These are phyloP conservation scores for Leishmania martiniquensis DNA, from an alignment of 208 protist species.

Conservation along the genomic window DNA sequence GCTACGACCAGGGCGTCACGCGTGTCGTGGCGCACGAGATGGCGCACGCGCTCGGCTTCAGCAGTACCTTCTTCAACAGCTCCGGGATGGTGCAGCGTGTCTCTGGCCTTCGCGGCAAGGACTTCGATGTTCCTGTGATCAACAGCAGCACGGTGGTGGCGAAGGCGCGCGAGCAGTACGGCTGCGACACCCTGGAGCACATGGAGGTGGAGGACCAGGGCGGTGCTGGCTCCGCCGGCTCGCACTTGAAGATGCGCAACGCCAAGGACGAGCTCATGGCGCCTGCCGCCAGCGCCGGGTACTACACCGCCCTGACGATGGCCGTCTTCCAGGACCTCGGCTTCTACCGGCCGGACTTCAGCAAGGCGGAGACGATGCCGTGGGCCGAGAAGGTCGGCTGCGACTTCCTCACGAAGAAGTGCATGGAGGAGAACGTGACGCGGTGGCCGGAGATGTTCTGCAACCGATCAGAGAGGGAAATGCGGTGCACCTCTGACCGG, in stretches of 20 bases:
- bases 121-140: constrained; percentile 13
- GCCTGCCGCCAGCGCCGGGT: constrained; percentile 17
- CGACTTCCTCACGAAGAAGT: too few species aligned
- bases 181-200: constrained; percentile 48
- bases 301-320: too few species aligned
- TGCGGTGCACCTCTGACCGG: neutral
- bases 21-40: constrained; percentile 75
- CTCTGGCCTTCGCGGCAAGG: constrained; percentile 31
- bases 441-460: too few species aligned
- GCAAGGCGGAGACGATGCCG: too few species aligned
- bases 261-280: constrained; percentile 87
- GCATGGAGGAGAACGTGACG: too few species aligned
- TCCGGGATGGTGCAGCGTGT: constrained; percentile 3
- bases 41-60: constrained; percentile 84
- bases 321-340: too few species aligned
- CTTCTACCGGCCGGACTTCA: too few species aligned
- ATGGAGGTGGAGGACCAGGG: constrained; percentile 79
- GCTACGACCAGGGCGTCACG: constrained; percentile 11
- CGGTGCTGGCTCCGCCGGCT: constrained; percentile 22
- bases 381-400: too few species aligned
- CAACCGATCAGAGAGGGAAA: neutral
- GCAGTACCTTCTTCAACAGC: constrained; percentile 13
- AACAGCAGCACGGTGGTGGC: constrained; percentile 32
- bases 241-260: constrained; percentile 84
- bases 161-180: constrained; percentile 76